Percentiles rank a stretch among this genome's conserved stretches.
Conservation (phyloP, 805 yeast species). For the Ogataea populi-albae region DNA sequence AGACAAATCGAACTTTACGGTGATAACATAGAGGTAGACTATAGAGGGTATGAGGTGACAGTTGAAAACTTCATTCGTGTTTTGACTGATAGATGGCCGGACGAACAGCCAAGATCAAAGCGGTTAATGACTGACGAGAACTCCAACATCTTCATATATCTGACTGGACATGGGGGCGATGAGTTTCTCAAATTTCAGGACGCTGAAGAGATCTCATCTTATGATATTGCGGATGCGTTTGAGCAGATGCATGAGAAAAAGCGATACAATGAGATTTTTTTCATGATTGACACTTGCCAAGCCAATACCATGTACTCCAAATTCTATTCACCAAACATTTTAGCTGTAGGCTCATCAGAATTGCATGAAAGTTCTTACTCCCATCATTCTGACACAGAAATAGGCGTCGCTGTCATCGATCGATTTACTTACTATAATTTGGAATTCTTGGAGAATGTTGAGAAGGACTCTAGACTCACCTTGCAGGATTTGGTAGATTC, state of each 20-base stretch:
- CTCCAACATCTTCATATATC: conserved; percentile 87
- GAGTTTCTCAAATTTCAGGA: conserved; percentile 97
- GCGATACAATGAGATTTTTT: conserved; percentile 90
- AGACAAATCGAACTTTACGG: conserved; percentile 92
- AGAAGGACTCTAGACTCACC: conserved; percentile 70
- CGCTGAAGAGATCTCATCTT: conserved; percentile 94
- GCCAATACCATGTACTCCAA: conserved; percentile 97
- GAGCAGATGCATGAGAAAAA: conserved; percentile 96
- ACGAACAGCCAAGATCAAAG: conserved; percentile 89
- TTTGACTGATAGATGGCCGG: conserved; percentile 93
- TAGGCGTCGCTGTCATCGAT: conserved; percentile 97
- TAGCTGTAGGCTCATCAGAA: conserved; percentile 90
- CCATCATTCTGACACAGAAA: conserved; percentile 91
- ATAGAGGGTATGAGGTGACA: conserved; percentile 96
- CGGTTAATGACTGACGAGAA: conserved; percentile 88
- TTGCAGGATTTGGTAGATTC: conserved; percentile 81
- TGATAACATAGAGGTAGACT: conserved; percentile 92
- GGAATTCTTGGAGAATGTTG: conserved; percentile 78
- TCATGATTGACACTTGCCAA: conserved; percentile 98
- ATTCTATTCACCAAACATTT: conserved; percentile 86
- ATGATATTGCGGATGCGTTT: conserved; percentile 96
- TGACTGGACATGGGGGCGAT: conserved; percentile 99
- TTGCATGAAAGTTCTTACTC: conserved; percentile 89
- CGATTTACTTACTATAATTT: conserved; percentile 90
- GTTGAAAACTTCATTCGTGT: conserved; percentile 94